A percentile compares a stretch with the other conserved stretches of the same genome.
Conservation (phyloP, 2,329 filamentous ascomycete genomes). For the Colletotrichum euphorbiae region DNA sequence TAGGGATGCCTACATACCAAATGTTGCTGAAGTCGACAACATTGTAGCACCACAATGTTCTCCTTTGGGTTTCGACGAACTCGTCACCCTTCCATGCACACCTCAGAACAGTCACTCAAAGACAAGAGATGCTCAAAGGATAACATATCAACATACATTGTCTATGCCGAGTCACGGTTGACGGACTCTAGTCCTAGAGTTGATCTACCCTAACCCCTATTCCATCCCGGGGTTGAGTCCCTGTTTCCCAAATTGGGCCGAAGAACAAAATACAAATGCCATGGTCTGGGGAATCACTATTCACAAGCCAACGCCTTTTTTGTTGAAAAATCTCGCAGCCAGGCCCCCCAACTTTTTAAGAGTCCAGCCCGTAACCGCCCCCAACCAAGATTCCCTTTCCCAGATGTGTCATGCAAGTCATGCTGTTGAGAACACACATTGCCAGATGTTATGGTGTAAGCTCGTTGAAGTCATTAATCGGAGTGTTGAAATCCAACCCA, state of each 20-base stretch:
- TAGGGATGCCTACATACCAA: too few species aligned
- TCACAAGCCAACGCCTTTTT: constrained; percentile 52
- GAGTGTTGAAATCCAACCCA: constrained; percentile 39
- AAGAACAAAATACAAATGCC: constrained; percentile 45
- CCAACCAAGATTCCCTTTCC: constrained; percentile 42
- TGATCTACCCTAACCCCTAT: constrained; percentile 26
- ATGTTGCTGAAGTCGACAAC: too few species aligned
- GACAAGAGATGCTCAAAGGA: background rate
- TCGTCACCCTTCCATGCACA: too few species aligned
- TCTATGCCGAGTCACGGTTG: constrained; percentile 54
- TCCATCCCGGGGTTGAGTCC: constrained; percentile 39
- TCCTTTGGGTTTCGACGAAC: too few species aligned
- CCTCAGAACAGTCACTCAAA: too few species aligned
- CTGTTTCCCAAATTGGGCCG: constrained; percentile 36
- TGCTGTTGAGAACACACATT: constrained; percentile 59
- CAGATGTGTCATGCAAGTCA: constrained; percentile 55
- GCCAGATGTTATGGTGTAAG: constrained; percentile 40
- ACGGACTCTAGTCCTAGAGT: constrained; percentile 49
- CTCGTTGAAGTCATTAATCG: constrained; percentile 42
- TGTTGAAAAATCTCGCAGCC: constrained; percentile 50
- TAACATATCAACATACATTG: constrained; percentile 30
- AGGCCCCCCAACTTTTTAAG: constrained; percentile 46
- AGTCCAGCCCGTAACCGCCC: constrained; percentile 44
- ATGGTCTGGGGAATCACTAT: constrained; percentile 47
- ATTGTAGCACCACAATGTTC: too few species aligned